Evolutionary conservation across 345 rosid genomes (phyloP), one percentile per base, ranked within the genome.

Genomic region (Acer yangbiense): DNA sequence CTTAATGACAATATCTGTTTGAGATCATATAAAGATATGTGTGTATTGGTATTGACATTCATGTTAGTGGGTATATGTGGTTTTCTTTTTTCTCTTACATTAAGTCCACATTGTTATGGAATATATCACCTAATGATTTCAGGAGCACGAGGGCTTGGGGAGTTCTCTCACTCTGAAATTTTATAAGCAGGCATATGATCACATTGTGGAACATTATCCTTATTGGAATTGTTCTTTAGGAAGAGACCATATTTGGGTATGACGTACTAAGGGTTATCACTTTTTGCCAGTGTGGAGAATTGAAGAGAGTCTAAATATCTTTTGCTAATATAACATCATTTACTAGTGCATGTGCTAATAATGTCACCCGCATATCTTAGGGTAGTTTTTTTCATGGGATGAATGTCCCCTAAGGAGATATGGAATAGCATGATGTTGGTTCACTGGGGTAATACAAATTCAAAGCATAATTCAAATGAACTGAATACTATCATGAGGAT

Each of bases 321-420:
- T 71, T 69, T 77, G 43, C 73, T 75, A 58, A 52, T 66, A 66
- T 46, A 14, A 27, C 12, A 11, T 29, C 35, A 70, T 82, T 71
- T 61, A 65, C 2, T 32, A 29, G 21, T 62, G 64, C 77, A 14
- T 77, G 64, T 80, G 74, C 84, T 86, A 83, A 85, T 84, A 52
- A 78, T 69, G 71, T 65, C 68, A 63, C 83, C 65, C 74, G 23
- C 60, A 66, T 76, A 78, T 85, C 84, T 84, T 83, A 84, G 79
- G 87, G 89, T 94, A 95, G 99, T 93, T 80, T 79, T 95, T 95
- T 86, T 91, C 99, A 75, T 95, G 99, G 99, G 99, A 95, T 86
- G 98, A 95, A 91, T 97, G 98, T 89, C 99, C 80, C 99, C 99
- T 16, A 93, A 93, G 88, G 98, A 95, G 89, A 95, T 95, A 85